Evolutionary conservation across 176 grass and related monocot species (phyloP).

Genomic region (Cenchrus purpureus): DNA sequence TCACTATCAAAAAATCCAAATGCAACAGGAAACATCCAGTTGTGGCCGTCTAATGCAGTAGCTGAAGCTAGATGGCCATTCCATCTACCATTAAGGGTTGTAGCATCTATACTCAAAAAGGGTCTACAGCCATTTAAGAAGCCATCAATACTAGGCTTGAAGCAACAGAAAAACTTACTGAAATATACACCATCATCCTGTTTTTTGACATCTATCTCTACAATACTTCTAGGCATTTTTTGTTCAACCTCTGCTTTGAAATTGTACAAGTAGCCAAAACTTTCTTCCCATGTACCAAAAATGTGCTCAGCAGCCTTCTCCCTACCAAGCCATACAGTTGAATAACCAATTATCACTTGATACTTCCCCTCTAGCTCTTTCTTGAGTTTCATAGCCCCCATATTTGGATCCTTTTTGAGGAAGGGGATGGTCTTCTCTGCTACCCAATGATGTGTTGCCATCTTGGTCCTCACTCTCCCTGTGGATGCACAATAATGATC

Average conservation of each 20-base stretch:
- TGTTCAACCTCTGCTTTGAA: not conserved
- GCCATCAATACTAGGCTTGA: conserved; percentile 10
- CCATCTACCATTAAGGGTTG: not conserved
- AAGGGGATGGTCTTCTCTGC: no score
- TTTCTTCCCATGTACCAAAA: conserved; percentile 15
- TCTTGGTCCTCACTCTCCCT: no score
- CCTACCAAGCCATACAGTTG: not conserved
- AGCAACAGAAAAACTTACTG: not conserved
- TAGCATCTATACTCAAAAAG: no score
- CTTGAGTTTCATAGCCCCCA: no score
- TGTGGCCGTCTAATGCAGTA: not conserved
- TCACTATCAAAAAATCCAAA: not conserved
- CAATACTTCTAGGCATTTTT: not conserved
- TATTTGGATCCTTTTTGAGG: no score
- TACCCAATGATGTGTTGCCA: no score
- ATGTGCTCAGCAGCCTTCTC: not conserved
- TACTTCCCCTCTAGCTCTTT: not conserved
- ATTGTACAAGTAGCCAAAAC: not conserved
- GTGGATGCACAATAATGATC: no score
- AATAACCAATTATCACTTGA: not conserved
- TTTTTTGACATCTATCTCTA: not conserved
- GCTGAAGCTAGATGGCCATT: not conserved
- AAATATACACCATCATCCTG: not conserved
- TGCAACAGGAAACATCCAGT: not conserved
- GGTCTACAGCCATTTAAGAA: not conserved